Conservation (phyloP, 108 stramenopile genomes). For the Cyclotella cryptica region DNA sequence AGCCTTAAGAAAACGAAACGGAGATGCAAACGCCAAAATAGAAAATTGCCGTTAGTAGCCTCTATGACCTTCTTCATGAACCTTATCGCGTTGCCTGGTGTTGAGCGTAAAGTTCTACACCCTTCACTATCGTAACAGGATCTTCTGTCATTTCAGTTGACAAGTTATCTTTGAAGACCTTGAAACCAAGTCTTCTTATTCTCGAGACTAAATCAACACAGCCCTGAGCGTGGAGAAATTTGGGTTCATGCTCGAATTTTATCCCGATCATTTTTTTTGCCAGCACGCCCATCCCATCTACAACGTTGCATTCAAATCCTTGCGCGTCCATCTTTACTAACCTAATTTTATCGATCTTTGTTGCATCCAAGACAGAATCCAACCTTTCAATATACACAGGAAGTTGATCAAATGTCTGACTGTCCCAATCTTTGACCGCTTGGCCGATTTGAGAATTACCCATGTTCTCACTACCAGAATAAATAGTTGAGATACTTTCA, state of each 20-base stretch:
- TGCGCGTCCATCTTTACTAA: conserved; percentile 50
- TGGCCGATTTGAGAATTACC: conserved; percentile 31
- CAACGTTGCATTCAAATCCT: conserved; percentile 36
- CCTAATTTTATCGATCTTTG: not conserved
- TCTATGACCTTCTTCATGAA: too few relatives aligned
- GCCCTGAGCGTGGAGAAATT: conserved; percentile 13
- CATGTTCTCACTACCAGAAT: conserved; percentile 13
- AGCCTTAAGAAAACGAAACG: too few relatives aligned
- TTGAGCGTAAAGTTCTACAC: too few relatives aligned
- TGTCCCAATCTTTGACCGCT: conserved; percentile 16
- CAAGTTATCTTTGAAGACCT: not conserved
- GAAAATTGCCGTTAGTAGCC: too few relatives aligned
- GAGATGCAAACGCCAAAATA: too few relatives aligned
- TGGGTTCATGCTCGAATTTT: conserved; percentile 17
- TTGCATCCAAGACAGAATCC: conserved; percentile 13
- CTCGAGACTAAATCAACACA: conserved; percentile 20
- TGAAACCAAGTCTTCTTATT: conserved; percentile 8
- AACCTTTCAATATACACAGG: conserved; percentile 28
- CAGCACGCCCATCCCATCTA: conserved; percentile 32
- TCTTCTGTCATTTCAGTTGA: too few relatives aligned
- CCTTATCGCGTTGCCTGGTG: too few relatives aligned
- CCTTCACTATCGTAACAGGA: too few relatives aligned
- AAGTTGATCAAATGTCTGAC: conserved; percentile 8
- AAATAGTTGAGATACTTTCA: conserved; percentile 1
- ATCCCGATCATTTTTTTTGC: conserved; percentile 15